Conservation (phyloP, 129 eudicot genomes). For the Chrysanthemum seticuspe region DNA sequence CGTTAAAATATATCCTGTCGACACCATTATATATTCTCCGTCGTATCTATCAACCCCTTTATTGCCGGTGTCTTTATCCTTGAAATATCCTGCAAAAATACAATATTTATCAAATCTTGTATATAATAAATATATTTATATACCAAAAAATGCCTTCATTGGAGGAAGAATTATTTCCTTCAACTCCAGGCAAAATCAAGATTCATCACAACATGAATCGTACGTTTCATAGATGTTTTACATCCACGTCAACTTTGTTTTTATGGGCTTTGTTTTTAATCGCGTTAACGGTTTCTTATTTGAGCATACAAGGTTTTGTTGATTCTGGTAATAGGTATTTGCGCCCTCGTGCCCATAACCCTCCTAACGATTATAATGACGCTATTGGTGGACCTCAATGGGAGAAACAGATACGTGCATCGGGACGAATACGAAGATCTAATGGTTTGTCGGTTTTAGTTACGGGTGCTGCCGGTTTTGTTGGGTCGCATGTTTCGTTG, state of each 20-base stretch:
- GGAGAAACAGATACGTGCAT: conserved; percentile 57
- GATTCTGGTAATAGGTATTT: conserved; percentile 51
- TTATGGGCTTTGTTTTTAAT: conserved; percentile 73
- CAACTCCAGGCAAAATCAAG: conserved; percentile 79
- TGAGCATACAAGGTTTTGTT: conserved; percentile 60
- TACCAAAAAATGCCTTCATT: conserved; percentile 40
- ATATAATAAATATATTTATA: not conserved
- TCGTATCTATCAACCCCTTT: not conserved
- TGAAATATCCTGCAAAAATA: not conserved
- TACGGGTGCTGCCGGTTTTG: conserved; percentile 64
- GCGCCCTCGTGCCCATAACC: conserved; percentile 24
- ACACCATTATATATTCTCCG: not conserved
- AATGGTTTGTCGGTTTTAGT: conserved; percentile 44
- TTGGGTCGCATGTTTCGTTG: conserved; percentile 47
- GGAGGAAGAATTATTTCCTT: conserved; percentile 61
- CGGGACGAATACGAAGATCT: conserved; percentile 49
- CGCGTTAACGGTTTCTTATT: conserved; percentile 61
- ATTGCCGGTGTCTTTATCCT: not conserved
- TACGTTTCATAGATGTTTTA: conserved; percentile 60
- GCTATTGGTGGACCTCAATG: conserved; percentile 37
- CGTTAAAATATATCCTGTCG: not conserved
- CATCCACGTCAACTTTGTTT: conserved; percentile 66
- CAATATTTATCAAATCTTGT: not conserved
- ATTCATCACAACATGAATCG: conserved; percentile 40
- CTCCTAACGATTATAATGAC: not conserved